These are phyloP conservation scores for Pythium grandisporangium DNA, from an alignment of 352 stramenopile species.

Conservation along the genomic window DNA sequence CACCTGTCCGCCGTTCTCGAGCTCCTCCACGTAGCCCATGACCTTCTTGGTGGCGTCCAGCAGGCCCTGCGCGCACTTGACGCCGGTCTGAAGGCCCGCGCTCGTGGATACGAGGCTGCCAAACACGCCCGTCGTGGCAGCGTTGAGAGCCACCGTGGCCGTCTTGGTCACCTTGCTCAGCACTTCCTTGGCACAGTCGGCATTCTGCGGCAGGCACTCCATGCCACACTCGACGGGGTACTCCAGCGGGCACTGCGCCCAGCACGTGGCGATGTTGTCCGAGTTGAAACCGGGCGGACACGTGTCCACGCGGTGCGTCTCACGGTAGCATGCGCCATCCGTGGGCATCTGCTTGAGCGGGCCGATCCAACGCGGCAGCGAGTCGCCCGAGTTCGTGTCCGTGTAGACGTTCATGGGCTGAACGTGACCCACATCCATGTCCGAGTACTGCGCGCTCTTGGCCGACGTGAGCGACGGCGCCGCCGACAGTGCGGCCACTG, in stretches of 20 bases:
- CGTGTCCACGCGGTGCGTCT: constrained; percentile 8
- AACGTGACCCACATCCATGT: too few relatives aligned
- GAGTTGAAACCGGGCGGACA: not conserved
- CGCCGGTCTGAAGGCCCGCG: not conserved
- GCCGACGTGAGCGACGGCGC: too few relatives aligned
- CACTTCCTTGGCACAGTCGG: constrained; percentile 23
- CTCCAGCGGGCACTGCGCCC: constrained; percentile 24
- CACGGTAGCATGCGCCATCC: constrained; percentile 28
- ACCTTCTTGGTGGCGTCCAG: constrained; percentile 36
- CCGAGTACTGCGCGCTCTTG: too few relatives aligned
- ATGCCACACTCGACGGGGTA: constrained; percentile 30
- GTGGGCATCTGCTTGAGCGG: constrained; percentile 3
- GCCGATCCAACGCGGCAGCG: constrained; percentile 15
- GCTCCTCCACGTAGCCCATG: constrained; percentile 8
- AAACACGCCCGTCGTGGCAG: constrained; percentile 1
- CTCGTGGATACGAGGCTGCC: not conserved
- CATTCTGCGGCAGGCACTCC: constrained; percentile 33
- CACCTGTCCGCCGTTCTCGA: constrained; percentile 1
- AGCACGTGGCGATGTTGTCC: constrained; percentile 22
- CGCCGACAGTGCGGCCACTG: constrained; percentile 2
- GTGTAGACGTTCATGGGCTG: too few relatives aligned
- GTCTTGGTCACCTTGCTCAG: constrained; percentile 17
- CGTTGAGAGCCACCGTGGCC: constrained; percentile 3
- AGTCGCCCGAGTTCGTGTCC: too few relatives aligned
- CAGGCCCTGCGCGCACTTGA: constrained; percentile 13